A percentile compares a stretch with the other conserved stretches of the same genome.
Conservation (phyloP, 116 monocot species). For the Papilionanthe hybrid region DNA sequence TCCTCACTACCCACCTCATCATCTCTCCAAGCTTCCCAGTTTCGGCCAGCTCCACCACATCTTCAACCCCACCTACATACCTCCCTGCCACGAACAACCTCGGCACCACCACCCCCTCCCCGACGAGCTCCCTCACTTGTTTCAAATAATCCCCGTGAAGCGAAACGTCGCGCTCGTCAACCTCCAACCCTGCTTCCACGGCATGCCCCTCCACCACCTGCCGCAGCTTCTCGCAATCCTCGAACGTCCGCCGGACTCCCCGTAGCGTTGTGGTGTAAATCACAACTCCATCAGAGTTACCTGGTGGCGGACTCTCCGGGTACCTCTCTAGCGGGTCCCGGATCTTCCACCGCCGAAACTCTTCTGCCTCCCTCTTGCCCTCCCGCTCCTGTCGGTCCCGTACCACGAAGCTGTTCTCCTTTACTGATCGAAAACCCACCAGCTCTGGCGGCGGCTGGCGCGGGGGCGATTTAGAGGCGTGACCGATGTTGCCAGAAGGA, state of each 20-base stretch:
- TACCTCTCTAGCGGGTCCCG: constrained; percentile 70
- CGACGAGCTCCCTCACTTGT: constrained; percentile 63
- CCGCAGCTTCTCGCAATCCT: constrained; percentile 72
- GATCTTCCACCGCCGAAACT: constrained; percentile 17
- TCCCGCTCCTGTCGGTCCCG: constrained; percentile 53
- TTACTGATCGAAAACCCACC: constrained; percentile 37
- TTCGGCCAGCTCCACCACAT: constrained; percentile 66
- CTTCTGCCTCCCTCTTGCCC: constrained; percentile 11
- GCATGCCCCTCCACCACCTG: constrained; percentile 50
- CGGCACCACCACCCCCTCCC: constrained; percentile 49
- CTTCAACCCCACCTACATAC: constrained; percentile 72
- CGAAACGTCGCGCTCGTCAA: constrained; percentile 88
- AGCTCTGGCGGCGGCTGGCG: constrained; percentile 17
- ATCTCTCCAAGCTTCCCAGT: constrained; percentile 64
- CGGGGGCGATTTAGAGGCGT: background rate
- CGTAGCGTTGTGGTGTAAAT: constrained; percentile 83
- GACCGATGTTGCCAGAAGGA: background rate
- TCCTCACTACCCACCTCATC: constrained; percentile 22
- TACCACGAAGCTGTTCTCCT: constrained; percentile 66
- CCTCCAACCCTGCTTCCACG: constrained; percentile 31
- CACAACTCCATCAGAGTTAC: constrained; percentile 52
- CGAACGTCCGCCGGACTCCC: constrained; percentile 80
- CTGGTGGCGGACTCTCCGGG: constrained; percentile 50
- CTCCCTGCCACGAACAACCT: constrained; percentile 67
- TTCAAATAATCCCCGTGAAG: constrained; percentile 78